Conservation (phyloP, 441 rosid species). For the Francoa sonchifolia region DNA sequence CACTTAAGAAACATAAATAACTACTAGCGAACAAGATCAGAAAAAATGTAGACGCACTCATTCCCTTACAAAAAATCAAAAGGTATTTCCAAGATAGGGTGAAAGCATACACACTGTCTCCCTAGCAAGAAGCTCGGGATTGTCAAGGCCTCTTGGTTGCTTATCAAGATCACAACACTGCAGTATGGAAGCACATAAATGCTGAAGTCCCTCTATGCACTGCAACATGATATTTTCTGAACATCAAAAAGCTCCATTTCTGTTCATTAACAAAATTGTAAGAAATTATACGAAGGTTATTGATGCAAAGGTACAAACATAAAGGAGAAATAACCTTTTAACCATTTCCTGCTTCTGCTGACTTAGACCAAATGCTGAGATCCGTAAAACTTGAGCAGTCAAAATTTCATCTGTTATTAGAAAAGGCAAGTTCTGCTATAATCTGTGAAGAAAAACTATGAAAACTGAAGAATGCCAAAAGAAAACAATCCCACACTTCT, state of each 20-base stretch:
- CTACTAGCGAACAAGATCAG: too few species aligned
- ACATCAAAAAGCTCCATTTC: conserved; percentile 77
- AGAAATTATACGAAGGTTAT: conserved; percentile 1
- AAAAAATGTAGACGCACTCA: too few species aligned
- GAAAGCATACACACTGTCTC: conserved; percentile 85
- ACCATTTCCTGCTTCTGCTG: conserved; percentile 35
- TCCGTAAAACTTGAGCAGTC: conserved; percentile 3
- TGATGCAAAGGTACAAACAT: conserved; percentile 4
- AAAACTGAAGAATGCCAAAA: background rate
- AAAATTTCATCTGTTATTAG: background rate
- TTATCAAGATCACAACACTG: conserved; percentile 71
- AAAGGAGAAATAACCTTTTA: conserved; percentile 22
- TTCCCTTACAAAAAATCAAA: too few species aligned
- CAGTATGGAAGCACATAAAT: conserved; percentile 40
- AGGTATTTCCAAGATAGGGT: too few species aligned
- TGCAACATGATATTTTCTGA: conserved; percentile 60
- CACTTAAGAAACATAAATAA: too few species aligned
- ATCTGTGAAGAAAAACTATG: background rate
- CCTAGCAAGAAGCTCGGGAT: conserved; percentile 88
- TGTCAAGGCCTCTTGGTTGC: conserved; percentile 67
- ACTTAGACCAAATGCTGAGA: conserved; percentile 7
- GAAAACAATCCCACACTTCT: background rate
- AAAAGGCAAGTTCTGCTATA: background rate
- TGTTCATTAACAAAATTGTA: conserved; percentile 18
- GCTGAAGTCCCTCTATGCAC: conserved; percentile 70